Percentiles rank a stretch among this genome's conserved stretches.
These are phyloP conservation scores for Macrolepiota dolichaula DNA, from an alignment of 768 basidiomycete species.

Conservation along the genomic window DNA sequence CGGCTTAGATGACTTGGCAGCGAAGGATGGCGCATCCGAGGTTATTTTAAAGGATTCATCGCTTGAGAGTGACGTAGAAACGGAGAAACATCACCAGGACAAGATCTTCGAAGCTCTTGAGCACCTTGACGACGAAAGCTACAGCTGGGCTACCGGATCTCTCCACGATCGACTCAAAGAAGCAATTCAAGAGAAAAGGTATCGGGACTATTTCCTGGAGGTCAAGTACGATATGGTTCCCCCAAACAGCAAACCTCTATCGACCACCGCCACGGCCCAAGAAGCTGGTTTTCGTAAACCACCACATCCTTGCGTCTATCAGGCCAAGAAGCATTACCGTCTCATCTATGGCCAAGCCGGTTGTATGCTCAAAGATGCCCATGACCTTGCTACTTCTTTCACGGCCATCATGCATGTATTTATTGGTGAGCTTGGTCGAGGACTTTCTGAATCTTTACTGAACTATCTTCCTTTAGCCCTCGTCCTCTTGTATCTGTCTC, in stretches of 20 bases:
- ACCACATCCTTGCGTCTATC: background rate
- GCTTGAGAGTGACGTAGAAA: slow-evolving; percentile 10
- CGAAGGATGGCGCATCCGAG: background rate
- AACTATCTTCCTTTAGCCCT: background rate
- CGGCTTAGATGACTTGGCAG: background rate
- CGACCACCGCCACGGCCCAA: background rate
- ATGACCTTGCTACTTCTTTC: slow-evolving; percentile 14
- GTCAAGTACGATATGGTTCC: background rate
- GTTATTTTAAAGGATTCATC: slow-evolving; percentile 19
- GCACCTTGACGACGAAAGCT: background rate
- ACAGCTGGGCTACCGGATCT: background rate
- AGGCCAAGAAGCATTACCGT: background rate
- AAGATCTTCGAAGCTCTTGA: slow-evolving; percentile 12
- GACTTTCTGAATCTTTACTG: background rate
- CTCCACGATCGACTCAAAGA: background rate
- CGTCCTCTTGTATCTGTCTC: slow-evolving; percentile 5
- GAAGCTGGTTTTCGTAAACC: too few species aligned
- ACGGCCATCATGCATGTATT: background rate
- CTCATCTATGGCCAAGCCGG: slow-evolving; percentile 1
- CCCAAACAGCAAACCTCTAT: background rate
- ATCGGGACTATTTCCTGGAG: slow-evolving; percentile 1
- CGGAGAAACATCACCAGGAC: slow-evolving; percentile 16
- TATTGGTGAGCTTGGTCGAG: background rate
- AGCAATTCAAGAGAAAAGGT: background rate
- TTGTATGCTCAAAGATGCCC: slow-evolving; percentile 22